A percentile compares a stretch with the other conserved stretches of the same genome.
Conservation (phyloP, 805 yeast genomes). For the Candida railenensis region DNA sequence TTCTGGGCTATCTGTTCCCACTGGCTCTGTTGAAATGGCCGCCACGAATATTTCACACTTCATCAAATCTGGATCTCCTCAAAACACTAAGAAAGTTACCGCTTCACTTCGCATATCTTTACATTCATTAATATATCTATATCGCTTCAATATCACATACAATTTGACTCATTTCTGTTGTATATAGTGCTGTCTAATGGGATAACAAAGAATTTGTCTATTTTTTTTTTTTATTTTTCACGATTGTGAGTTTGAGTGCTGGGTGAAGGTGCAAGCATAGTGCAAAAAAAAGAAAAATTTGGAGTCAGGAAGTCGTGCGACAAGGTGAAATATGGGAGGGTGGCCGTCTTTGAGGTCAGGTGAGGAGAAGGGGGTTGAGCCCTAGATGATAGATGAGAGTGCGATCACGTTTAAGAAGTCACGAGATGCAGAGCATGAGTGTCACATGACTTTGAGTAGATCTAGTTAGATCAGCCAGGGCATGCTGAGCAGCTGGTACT, state of each 20-base stretch:
- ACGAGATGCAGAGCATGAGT: background rate
- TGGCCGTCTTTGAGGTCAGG: background rate
- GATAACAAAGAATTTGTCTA: slow-evolving; percentile 9
- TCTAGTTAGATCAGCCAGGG: background rate
- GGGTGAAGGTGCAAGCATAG: background rate
- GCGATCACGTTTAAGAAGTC: background rate
- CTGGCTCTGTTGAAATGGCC: too few relatives aligned
- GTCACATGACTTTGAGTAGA: background rate
- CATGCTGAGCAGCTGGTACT: background rate
- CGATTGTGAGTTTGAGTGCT: background rate
- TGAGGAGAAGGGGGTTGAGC: background rate
- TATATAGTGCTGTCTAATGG: slow-evolving; percentile 7
- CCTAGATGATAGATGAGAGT: background rate
- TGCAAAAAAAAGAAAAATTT: background rate
- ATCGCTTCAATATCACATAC: slow-evolving; percentile 22
- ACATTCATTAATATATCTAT: background rate
- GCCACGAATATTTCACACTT: too few relatives aligned
- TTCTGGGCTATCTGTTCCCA: too few relatives aligned
- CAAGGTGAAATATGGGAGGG: background rate
- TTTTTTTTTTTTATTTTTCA: slow-evolving; percentile 10
- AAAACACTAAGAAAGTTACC: background rate
- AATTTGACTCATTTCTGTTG: slow-evolving; percentile 30
- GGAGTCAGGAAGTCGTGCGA: slow-evolving; percentile 1
- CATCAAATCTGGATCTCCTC: background rate
- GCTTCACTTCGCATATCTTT: background rate